phyloP scores from a whole-genome alignment of 257 asterid genomes.

The Gynochthodes officinalis region DNA sequence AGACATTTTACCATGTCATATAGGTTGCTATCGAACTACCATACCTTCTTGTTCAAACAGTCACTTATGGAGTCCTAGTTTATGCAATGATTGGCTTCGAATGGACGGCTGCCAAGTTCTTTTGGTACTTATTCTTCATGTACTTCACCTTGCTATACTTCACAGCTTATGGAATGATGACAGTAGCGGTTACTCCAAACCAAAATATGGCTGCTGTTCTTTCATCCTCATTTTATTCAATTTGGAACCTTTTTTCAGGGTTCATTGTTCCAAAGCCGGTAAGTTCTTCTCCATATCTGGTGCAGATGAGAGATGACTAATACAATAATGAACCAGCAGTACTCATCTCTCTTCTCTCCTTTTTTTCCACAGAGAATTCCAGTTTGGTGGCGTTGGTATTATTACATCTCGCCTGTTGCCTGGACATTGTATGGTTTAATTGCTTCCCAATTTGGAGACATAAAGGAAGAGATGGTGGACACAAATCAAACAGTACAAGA shows the following conservation, averaged over 20 bases:
- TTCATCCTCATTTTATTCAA: constrained; percentile 48
- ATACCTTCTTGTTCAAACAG: constrained; percentile 50
- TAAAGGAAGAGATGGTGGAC: constrained; percentile 32
- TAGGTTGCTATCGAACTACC: constrained; percentile 74
- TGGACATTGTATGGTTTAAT: constrained; percentile 71
- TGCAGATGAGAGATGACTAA: background rate
- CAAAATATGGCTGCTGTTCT: constrained; percentile 58
- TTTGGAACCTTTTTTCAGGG: constrained; percentile 81
- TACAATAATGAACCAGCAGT: background rate
- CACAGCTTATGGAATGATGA: constrained; percentile 79
- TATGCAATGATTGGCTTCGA: constrained; percentile 77
- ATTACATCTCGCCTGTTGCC: constrained; percentile 44
- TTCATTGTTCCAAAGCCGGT: constrained; percentile 71
- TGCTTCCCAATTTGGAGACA: constrained; percentile 61
- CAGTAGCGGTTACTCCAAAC: constrained; percentile 73
- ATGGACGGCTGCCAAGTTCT: constrained; percentile 58
- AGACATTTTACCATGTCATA: background rate
- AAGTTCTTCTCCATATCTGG: constrained; percentile 7
- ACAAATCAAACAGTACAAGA: constrained; percentile 42
- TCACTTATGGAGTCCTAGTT: constrained; percentile 53
- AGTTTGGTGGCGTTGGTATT: constrained; percentile 82
- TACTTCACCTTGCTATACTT: constrained; percentile 72
- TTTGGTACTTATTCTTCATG: constrained; percentile 80
- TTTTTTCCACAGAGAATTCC: constrained; percentile 59
- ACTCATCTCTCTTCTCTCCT: too few species aligned